Base-by-base conservation (phyloP, 768 basidiomycete genomes). In the Tylopilus felleus region DNA sequence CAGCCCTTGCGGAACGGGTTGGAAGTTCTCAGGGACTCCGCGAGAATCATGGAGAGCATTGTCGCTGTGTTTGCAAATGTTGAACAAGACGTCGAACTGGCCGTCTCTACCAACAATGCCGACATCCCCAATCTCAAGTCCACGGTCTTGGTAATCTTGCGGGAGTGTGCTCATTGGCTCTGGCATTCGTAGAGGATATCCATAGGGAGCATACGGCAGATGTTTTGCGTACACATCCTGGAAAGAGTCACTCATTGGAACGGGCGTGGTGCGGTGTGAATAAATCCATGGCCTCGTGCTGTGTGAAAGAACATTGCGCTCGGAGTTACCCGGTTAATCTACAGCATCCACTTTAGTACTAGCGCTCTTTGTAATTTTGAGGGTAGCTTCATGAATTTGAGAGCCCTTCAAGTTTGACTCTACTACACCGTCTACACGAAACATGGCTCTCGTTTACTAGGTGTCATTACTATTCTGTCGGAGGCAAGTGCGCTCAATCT, bases 91-190 rank as follows among this genome's bases (percentile, higher is more conserved):
- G 19, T 31, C 28, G 29, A 50, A 50, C 19, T 41, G 39, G 14
- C 49, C 49, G 1, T n/a, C 16, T 19, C 5, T 29, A 14, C 31
- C 27, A 13, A 50, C 39, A 31, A 40, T 22, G 40, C 49, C 49
- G 4, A 50, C 49, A n/a, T 50, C 49, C 4, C 49, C 49, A 13
- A 50, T 50, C 16, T 50, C 8, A 50, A 50, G 49, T 17, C 49
- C 49, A n/a, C 2, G 1, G 4, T 50, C 21, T 21, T 29, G 21
- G 28, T 50, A 50, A 4, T 40, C 1, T 22, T 50, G 9, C n/a
- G 49, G 49, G 21, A 50, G 49, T 1, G 19, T 17, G 13, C 39
- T 41, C 28, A 29, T 41, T 10, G 49, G 49, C 12, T 50, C 49
- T 23, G 49, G 49, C 21, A 41, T 29, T 7, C 49, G 39, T 6